Evolutionary conservation across 129 eudicot genomes (phyloP), one percentile per base, ranked within the genome.

Genomic region (Dittrichia graveolens): DNA sequence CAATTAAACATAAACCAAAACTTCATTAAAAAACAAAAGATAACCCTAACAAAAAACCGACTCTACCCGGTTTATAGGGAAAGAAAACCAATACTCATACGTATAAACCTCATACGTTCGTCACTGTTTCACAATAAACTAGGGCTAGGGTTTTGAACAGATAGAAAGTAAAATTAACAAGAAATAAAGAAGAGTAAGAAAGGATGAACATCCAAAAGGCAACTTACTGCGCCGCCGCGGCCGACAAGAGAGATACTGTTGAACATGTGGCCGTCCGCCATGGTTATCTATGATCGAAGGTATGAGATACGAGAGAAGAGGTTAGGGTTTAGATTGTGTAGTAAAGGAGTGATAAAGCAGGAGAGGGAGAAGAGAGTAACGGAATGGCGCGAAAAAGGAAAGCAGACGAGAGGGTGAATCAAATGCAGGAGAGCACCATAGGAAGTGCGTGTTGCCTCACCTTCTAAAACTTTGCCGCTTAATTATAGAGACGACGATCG

Each of bases 171-270:
- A 47, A 59, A 3, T 65, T 6, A 60, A 34, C 40, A 52, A 42
- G 45, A 59, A 11, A 19, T 4, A 42, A 44, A 10, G 31, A 24
- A 24, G 2, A 0, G 5, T 11, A 4, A 35, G 6, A 45, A 37
- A 19, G 0, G 7, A 8, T 47, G n/a, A 58, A 47, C 12, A 59
- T 38, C 3, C 8, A 39, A 14, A 50, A 11, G n/a, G 15, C 8
- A 69, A 83, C 85, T 88, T 75, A 95, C 99, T 14, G 89, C 75
- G 72, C 99, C 99, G 74, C 97, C 99, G 37, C 99, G 99, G 74
- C 99, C 97, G 38, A 88, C 89, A 34, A 90, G 99, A 58, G 97
- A 95, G 66, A 95, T 95, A 62, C 56, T 88, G 91, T 88, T 90
- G 87, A 86, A 95, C 76, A 67, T 55, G 75, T 88, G 99, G 73